Evolutionary conservation across 1,284 basidiomycete species (phyloP).

Genomic region (Tausonia pullulans): DNA sequence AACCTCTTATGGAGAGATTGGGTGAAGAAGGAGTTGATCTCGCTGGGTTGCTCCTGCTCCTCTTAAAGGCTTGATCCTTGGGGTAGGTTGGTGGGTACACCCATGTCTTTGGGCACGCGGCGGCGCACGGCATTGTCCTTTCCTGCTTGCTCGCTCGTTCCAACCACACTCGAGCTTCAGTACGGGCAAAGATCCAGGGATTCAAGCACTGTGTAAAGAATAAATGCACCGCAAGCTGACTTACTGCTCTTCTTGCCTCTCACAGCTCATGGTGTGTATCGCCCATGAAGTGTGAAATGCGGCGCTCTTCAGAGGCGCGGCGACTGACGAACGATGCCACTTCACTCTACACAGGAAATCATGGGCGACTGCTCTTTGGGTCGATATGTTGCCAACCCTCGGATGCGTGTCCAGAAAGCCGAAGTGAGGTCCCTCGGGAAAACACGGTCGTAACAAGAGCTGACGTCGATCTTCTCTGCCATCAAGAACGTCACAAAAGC

Average conservation of each 20-base stretch:
- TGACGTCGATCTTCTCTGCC: neutral
- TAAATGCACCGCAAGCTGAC: neutral
- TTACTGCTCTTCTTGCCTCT: neutral
- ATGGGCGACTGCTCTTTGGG: slow-evolving; percentile 90
- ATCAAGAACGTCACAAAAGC: slow-evolving; percentile 81
- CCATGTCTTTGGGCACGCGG: neutral
- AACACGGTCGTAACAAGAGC: neutral
- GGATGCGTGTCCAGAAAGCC: slow-evolving; percentile 89
- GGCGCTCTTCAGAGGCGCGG: too few relatives aligned
- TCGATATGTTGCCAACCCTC: slow-evolving; percentile 77
- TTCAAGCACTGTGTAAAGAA: neutral
- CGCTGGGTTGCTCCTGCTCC: slow-evolving; percentile 7
- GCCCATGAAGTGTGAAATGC: too few relatives aligned
- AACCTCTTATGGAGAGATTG: neutral
- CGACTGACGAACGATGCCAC: too few relatives aligned
- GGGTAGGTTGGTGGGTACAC: neutral
- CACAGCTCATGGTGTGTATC: slow-evolving; percentile 3
- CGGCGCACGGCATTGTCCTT: neutral
- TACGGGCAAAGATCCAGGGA: neutral
- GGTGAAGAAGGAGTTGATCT: slow-evolving; percentile 16
- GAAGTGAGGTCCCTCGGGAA: slow-evolving; percentile 39
- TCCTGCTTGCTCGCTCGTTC: neutral
- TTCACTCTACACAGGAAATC: slow-evolving; percentile 53
- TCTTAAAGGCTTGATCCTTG: neutral
- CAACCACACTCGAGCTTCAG: too few relatives aligned